A percentile compares a stretch with the other conserved stretches of the same genome.
These are phyloP conservation scores for Hirsutella minnesotensis DNA, from an alignment of 2,329 filamentous ascomycete species.

Conservation along the genomic window DNA sequence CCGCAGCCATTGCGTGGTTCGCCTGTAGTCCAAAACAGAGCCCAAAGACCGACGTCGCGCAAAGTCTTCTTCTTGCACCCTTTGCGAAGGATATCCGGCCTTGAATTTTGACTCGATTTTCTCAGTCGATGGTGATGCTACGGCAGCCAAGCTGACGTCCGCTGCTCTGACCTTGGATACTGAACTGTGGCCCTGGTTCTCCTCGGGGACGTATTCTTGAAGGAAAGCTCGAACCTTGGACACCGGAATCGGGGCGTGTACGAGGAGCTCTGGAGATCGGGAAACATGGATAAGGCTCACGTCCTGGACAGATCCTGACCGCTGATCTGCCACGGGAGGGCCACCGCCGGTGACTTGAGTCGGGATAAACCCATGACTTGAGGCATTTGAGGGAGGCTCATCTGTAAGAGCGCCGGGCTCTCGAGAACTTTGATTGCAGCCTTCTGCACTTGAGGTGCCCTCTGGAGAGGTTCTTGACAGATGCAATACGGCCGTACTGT, in stretches of 20 bases:
- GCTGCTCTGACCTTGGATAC: neutral
- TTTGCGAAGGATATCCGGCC: too few relatives aligned
- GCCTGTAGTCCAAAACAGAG: slow-evolving; percentile 19
- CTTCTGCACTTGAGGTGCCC: too few relatives aligned
- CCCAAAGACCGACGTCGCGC: slow-evolving; percentile 13
- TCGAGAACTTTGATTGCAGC: too few relatives aligned
- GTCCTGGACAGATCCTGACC: neutral
- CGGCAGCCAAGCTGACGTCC: too few relatives aligned
- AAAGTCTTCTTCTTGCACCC: neutral
- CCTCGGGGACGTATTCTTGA: slow-evolving; percentile 4
- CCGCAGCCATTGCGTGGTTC: slow-evolving; percentile 21
- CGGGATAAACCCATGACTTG: neutral
- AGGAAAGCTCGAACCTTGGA: slow-evolving; percentile 12
- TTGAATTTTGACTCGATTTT: too few relatives aligned
- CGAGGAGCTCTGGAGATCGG: neutral
- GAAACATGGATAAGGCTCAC: neutral
- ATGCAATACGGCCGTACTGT: neutral
- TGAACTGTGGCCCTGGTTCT: neutral
- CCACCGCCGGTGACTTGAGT: neutral
- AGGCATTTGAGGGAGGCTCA: neutral
- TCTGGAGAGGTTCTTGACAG: neutral
- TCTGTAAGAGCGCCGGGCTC: neutral
- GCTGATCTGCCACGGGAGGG: neutral
- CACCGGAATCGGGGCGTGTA: slow-evolving; percentile 5
- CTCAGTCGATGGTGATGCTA: too few relatives aligned